A percentile compares a stretch with the other conserved stretches of the same genome.
phyloP scores from a whole-genome alignment of 306 rosid species.

The Fagus crenata region DNA sequence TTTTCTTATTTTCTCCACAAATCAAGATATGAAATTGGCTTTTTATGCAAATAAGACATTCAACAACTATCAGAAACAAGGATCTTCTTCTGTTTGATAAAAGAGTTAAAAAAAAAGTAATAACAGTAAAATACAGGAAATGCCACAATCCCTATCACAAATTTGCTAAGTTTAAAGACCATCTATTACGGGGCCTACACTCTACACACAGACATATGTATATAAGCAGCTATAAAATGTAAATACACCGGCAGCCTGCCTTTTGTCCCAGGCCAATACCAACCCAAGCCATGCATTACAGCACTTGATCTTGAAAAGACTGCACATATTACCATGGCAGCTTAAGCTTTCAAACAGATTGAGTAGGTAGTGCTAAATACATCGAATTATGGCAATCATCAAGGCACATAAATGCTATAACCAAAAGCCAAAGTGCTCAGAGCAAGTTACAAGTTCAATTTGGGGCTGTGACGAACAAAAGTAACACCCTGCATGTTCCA shows the following conservation, averaged over 20 bases:
- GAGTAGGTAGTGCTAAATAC: background rate
- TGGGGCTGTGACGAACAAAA: background rate
- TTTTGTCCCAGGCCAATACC: background rate
- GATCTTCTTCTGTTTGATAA: background rate
- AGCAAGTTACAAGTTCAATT: background rate
- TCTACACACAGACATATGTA: background rate
- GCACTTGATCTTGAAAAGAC: background rate
- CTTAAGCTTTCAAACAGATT: background rate
- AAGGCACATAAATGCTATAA: background rate
- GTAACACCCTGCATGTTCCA: constrained; percentile 1
- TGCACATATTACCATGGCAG: background rate
- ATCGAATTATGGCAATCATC: background rate
- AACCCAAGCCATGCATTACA: background rate
- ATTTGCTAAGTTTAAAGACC: background rate
- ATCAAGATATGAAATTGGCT: background rate
- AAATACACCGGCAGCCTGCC: background rate
- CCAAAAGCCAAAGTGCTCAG: background rate
- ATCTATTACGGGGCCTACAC: background rate
- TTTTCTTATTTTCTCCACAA: background rate
- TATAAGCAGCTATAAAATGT: background rate
- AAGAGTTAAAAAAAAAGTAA: background rate
- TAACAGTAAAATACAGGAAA: background rate
- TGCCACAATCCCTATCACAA: background rate
- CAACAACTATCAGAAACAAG: constrained; percentile 2
- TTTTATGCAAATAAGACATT: background rate